Evolutionary conservation across 805 yeast species (phyloP).

Genomic region (Suhomyces prunicola): DNA sequence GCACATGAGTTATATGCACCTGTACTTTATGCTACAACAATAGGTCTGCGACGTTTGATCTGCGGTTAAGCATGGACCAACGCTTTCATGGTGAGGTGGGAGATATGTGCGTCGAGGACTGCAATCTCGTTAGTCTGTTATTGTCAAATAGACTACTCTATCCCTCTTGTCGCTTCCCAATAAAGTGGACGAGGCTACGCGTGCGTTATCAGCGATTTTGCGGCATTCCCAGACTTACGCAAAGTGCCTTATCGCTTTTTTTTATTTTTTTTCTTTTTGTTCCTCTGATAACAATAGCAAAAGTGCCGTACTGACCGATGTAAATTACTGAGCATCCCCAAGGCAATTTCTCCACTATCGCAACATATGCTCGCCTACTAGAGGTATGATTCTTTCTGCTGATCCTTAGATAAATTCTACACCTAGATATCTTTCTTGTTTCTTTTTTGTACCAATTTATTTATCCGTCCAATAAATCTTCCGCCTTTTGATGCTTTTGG

Average conservation of each 20-base stretch:
- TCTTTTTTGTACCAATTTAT: no score
- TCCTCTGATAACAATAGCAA: background rate
- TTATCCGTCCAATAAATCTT: background rate
- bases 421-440: background rate
- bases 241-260: background rate
- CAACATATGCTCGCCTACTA: background rate
- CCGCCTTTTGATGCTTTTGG: background rate
- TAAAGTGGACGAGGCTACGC: background rate
- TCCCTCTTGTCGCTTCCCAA: background rate
- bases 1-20: background rate
- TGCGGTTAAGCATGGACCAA: background rate
- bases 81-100: background rate
- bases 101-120: background rate
- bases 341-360: background rate
- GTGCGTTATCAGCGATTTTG: background rate
- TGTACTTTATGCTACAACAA: background rate
- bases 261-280: background rate
- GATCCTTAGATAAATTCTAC: background rate
- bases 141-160: background rate
- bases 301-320: background rate
- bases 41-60: background rate
- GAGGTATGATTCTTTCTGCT: background rate
- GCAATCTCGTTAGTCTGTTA: background rate
- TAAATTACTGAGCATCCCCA: background rate
- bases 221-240: background rate